Base-by-base conservation (phyloP, 768 basidiomycete species). In the Suillus occidentalis region DNA sequence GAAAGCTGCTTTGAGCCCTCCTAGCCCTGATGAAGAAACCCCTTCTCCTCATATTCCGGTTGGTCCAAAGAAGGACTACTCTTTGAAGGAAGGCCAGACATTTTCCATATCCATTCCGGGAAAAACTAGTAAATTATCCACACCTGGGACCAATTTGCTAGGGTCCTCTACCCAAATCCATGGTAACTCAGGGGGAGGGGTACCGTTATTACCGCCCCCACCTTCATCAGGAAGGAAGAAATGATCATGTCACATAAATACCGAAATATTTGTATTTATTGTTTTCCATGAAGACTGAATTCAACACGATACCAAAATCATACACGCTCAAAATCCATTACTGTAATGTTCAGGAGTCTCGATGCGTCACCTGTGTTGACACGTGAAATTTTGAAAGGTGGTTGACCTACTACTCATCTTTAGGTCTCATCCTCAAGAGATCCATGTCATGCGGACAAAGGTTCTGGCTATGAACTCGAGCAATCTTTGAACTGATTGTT, bases 21-120 rank as follows among this genome's bases (percentile, higher is more conserved):
- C 79, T 6, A 75, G 80, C 58, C 73, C 85, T 7, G 72, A 78
- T 10, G 70, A 80, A 10, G 78, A 81, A 8, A 67, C 80, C 6
- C 73, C 84, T 2, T 89, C 91, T n/a, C 87, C 91, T 10, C 85
- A 89, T 68, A 69, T 91, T 63, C 89, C 94, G 14, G 66, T 83
- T 10, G 93, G 90, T 12, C 92, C 94, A 2, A 95, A 94, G 82
- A 93, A 94, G 76, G 95, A 98, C 70, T 97, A 95, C 77, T 91
- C 91, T 45, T 78, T 98, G 69, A 97, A 97, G 75, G 94, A 95
- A 69, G 95, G 95, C 10, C 93, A 98, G 75, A 97, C 95, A 0
- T 96, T 98, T 76, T 89, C 90, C 6, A 97, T 98, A 68, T 81
- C 86, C 40, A 93, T 97, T 65, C 96, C 95, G 8, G 94, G 95